A percentile compares a stretch with the other conserved stretches of the same genome.
Conservation (phyloP, 1,284 basidiomycete genomes). For the Sanguinoderma infundibulare region DNA sequence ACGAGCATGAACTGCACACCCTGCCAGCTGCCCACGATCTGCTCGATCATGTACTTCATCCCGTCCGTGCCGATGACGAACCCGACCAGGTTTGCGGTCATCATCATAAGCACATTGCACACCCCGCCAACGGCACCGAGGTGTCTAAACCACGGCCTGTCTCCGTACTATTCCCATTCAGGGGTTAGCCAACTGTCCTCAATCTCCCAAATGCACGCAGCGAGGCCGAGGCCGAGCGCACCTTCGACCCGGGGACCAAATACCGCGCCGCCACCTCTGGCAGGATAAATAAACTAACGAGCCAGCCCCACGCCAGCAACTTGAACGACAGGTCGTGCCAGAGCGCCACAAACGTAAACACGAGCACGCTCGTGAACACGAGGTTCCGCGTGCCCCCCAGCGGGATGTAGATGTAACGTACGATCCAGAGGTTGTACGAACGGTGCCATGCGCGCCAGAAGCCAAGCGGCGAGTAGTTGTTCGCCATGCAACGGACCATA, state of each 20-base stretch:
- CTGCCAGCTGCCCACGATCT: slow-evolving; percentile 68
- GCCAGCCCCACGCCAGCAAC: slow-evolving; percentile 96
- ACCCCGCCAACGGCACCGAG: slow-evolving; percentile 86
- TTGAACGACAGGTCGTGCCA: slow-evolving; percentile 96
- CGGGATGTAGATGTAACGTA: slow-evolving; percentile 96
- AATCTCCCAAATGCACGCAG: too few species aligned
- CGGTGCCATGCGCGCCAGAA: slow-evolving; percentile 99
- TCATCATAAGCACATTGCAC: slow-evolving; percentile 89
- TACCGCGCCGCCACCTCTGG: slow-evolving; percentile 79
- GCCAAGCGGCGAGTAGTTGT: slow-evolving; percentile 93
- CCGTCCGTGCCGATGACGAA: slow-evolving; percentile 94
- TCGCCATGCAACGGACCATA: slow-evolving; percentile 98
- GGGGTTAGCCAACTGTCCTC: too few species aligned
- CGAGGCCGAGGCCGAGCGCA: slow-evolving; percentile 38
- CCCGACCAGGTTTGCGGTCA: slow-evolving; percentile 92
- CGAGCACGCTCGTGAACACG: slow-evolving; percentile 73
- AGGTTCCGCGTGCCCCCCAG: slow-evolving; percentile 80
- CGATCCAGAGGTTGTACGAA: slow-evolving; percentile 95
- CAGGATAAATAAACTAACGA: slow-evolving; percentile 88
- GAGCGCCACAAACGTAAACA: slow-evolving; percentile 98
- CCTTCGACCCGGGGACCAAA: slow-evolving; percentile 67
- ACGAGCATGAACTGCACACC: slow-evolving; percentile 73
- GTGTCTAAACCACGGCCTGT: slow-evolving; percentile 84
- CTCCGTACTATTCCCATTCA: slow-evolving; percentile 62
- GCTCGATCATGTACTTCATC: slow-evolving; percentile 67